phyloP scores from a whole-genome alignment of 1,284 basidiomycete species.

The Pseudozyma hubeiensis region DNA sequence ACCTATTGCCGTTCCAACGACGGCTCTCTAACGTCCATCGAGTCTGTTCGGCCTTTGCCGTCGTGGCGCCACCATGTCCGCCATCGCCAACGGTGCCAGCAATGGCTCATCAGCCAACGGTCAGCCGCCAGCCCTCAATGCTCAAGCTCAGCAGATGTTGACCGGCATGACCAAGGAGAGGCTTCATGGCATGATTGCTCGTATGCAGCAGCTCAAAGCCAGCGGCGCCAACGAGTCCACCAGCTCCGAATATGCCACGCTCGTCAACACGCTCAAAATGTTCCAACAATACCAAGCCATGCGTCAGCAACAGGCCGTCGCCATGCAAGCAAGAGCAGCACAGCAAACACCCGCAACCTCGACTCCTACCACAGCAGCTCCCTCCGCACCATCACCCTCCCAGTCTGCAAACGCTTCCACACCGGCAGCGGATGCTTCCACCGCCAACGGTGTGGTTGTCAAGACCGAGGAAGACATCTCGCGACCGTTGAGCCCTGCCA shows the following conservation, averaged over 20 bases:
- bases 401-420: constrained; percentile 26
- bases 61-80: constrained; percentile 30
- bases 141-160: constrained; percentile 59
- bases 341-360: constrained; percentile 12
- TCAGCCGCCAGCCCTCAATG: constrained; percentile 39
- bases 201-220: constrained; percentile 69
- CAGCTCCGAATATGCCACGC: constrained; percentile 67
- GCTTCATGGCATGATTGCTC: constrained; percentile 60
- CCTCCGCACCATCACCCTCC: constrained; percentile 33
- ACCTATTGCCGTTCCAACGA: too few species aligned
- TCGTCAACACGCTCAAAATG: constrained; percentile 65
- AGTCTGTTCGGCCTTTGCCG: neutral
- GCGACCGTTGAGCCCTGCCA: constrained; percentile 50
- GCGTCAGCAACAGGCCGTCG: constrained; percentile 60
- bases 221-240: constrained; percentile 68
- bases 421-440: constrained; percentile 23
- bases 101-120: constrained; percentile 32
- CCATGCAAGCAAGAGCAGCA: constrained; percentile 43
- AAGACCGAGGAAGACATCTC: constrained; percentile 43
- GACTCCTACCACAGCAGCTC: constrained; percentile 16
- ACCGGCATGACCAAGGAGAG: constrained; percentile 66
- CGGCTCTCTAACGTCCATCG: constrained; percentile 1
- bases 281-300: constrained; percentile 66
- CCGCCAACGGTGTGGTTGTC: constrained; percentile 37
- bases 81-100: constrained; percentile 45